Base-by-base conservation (phyloP, 805 yeast genomes). In the Yarrowia hollandica region DNA sequence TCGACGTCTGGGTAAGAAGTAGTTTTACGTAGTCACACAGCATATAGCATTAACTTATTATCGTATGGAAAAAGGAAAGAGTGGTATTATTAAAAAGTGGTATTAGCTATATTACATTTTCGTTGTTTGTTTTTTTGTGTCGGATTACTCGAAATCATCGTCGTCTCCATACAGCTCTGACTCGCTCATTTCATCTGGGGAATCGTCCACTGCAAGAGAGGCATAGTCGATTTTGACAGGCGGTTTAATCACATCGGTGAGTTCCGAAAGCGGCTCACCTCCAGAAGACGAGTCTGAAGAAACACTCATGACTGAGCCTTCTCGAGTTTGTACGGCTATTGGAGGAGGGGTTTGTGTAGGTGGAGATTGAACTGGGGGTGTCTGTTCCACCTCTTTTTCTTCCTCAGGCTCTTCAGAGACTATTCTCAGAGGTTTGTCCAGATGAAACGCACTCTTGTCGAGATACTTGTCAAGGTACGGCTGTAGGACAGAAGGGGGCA, bases 111-210 rank as follows among this genome's bases (percentile, higher is more conserved):
- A n/a, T n/a, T n/a, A n/a, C n/a, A n/a, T n/a, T n/a, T n/a, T n/a
- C n/a, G n/a, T n/a, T n/a, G n/a, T n/a, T n/a, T n/a, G n/a, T n/a
- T n/a, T n/a, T n/a, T n/a, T n/a, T n/a, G n/a, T n/a, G n/a, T n/a
- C n/a, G n/a, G n/a, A n/a, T n/a, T n/a, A n/a, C n/a, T n/a, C n/a
- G n/a, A n/a, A n/a, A n/a, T n/a, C n/a, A n/a, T n/a, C n/a, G n/a
- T n/a, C n/a, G 14, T 44, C 37, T 6, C 61, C 66, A 21, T 61
- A 67, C 26, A 60, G 16, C 34, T 52, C 58, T 2, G 35, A 25
- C 26, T 52, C 58, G 0, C 25, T 15, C 58, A 52, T 52, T 18
- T 52, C 58, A 14, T 35, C 44, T 1, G 44, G 44, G 2, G 34
- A 25, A 5, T 22, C 42, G 3, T 38, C 42, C 11, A 33, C 55